phyloP scores from a whole-genome alignment of 768 basidiomycete species.

The Hemileccinum rubropunctum region DNA sequence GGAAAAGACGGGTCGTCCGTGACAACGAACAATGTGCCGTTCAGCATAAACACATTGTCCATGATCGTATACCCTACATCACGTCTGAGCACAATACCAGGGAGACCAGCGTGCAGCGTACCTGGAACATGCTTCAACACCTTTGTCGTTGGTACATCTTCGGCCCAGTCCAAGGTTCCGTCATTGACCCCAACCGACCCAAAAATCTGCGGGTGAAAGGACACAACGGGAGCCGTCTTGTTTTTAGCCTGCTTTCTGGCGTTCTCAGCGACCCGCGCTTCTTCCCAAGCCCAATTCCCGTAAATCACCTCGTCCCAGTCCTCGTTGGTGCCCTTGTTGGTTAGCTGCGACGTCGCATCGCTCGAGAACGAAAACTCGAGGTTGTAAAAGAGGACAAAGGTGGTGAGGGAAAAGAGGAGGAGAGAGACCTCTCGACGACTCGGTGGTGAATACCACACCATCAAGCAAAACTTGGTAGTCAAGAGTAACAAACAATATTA shows the following conservation, averaged over 20 bases:
- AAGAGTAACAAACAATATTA: no score
- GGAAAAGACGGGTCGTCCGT: slow-evolving; percentile 68
- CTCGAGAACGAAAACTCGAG: slow-evolving; percentile 60
- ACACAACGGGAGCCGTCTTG: slow-evolving; percentile 34
- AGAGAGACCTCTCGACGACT: slow-evolving; percentile 73
- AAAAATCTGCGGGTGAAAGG: slow-evolving; percentile 17
- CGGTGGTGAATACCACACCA: slow-evolving; percentile 66
- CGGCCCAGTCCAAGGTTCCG: slow-evolving; percentile 54
- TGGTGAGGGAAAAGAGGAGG: slow-evolving; percentile 58
- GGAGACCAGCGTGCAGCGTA: slow-evolving; percentile 25
- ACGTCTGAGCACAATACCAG: neutral
- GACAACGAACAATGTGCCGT: slow-evolving; percentile 72
- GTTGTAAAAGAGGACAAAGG: slow-evolving; percentile 74
- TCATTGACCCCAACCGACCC: slow-evolving; percentile 42
- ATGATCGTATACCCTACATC: slow-evolving; percentile 75
- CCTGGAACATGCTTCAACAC: slow-evolving; percentile 66
- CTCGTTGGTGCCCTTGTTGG: slow-evolving; percentile 39
- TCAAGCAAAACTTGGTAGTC: slow-evolving; percentile 28
- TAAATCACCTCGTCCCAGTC: slow-evolving; percentile 60
- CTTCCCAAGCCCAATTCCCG: slow-evolving; percentile 69
- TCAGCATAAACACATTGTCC: slow-evolving; percentile 75
- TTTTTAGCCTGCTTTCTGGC: slow-evolving; percentile 46
- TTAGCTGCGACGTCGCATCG: slow-evolving; percentile 30
- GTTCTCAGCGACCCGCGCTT: slow-evolving; percentile 55
- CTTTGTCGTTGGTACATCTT: slow-evolving; percentile 52